Evolutionary conservation across 768 basidiomycete genomes (phyloP).

Genomic region (Sporobolomyces roseus): DNA sequence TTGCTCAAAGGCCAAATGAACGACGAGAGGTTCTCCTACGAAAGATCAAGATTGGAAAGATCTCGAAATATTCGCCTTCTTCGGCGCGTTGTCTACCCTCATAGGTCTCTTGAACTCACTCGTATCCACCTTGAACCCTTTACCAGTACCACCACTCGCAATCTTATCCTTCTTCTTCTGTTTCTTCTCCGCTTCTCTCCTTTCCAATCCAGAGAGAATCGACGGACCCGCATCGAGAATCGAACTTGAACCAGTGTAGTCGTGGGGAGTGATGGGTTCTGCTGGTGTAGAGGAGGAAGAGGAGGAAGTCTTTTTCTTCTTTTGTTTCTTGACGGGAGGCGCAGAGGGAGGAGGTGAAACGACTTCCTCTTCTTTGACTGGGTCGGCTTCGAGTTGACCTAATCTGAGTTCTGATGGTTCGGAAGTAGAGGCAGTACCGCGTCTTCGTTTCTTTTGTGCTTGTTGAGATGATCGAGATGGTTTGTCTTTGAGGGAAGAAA

Average conservation of each 20-base stretch:
- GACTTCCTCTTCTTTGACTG: too few species aligned
- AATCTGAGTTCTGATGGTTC: too few species aligned
- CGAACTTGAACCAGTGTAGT: constrained; percentile 17
- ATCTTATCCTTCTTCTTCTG: constrained; percentile 27
- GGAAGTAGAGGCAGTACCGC: background rate
- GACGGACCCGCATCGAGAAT: constrained; percentile 27
- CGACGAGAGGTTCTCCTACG: too few species aligned
- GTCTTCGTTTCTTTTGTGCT: constrained; percentile 32
- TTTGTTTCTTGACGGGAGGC: constrained; percentile 14
- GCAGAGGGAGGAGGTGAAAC: constrained; percentile 7
- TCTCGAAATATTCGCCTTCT: constrained; percentile 10
- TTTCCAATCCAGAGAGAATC: background rate
- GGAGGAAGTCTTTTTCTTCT: constrained; percentile 28
- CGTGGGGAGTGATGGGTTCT: constrained; percentile 25
- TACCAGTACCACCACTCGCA: background rate
- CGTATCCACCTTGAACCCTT: constrained; percentile 29
- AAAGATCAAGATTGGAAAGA: too few species aligned
- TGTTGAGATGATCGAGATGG: constrained; percentile 4
- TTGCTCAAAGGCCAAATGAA: too few species aligned
- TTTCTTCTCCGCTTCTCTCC: constrained; percentile 21
- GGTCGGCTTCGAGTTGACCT: too few species aligned
- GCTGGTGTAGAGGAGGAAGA: background rate
- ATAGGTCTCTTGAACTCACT: constrained; percentile 30
- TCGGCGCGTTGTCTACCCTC: constrained; percentile 34
- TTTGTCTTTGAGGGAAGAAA: constrained; percentile 33